phyloP scores from a whole-genome alignment of 2,329 filamentous ascomycete species.

The Zymoseptoria ardabiliae region DNA sequence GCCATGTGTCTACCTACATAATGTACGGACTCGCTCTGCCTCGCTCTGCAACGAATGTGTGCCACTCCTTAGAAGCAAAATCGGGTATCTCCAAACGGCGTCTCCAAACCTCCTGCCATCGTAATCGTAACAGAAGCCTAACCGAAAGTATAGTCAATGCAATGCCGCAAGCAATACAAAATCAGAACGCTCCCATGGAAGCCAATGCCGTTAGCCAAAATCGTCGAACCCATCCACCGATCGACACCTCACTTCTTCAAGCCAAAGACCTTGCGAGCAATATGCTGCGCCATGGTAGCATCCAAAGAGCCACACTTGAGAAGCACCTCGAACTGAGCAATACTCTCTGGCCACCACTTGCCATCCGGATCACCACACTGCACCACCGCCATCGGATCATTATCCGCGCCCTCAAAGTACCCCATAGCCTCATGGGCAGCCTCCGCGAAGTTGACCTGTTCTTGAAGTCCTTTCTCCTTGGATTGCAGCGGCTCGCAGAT shows the following conservation, averaged over 20 bases:
- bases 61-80: not conserved
- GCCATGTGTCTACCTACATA: too few relatives aligned
- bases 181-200: not conserved
- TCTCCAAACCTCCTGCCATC: not conserved
- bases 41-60: not conserved
- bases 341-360: constrained; percentile 15
- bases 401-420: constrained; percentile 2
- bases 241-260: constrained; percentile 5
- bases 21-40: too few relatives aligned
- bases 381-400: constrained; percentile 11
- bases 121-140: not conserved
- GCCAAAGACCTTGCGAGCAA: constrained; percentile 16
- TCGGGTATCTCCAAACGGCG: not conserved
- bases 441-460: constrained; percentile 20
- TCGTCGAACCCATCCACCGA: not conserved
- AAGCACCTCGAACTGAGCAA: constrained; percentile 9
- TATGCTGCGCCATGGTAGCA: constrained; percentile 12
- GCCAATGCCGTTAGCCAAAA: not conserved
- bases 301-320: constrained; percentile 12
- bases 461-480: constrained; percentile 11
- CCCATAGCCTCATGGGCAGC: constrained; percentile 11
- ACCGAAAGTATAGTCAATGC: not conserved
- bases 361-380: constrained; percentile 14
- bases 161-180: not conserved
- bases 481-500: constrained; percentile 42